Conservation (phyloP, 345 rosid genomes). For the Acer yangbiense region DNA sequence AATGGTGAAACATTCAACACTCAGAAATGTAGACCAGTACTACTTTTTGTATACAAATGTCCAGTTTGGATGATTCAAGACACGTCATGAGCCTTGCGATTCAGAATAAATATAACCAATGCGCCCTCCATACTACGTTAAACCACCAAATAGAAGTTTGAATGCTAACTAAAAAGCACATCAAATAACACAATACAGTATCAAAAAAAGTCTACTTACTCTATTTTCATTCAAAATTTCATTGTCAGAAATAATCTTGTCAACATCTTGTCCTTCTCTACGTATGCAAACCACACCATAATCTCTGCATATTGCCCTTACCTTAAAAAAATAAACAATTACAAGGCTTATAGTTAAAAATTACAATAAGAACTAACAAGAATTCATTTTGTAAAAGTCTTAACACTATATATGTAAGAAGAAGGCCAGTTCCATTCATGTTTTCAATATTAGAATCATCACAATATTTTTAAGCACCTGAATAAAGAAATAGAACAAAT, state of each 20-base stretch:
- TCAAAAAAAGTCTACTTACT: conserved; percentile 34
- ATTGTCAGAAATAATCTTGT: conserved; percentile 53
- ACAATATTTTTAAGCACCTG: neutral
- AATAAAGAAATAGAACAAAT: neutral
- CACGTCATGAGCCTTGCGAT: neutral
- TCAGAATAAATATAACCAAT: neutral
- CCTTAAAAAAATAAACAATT: conserved; percentile 33
- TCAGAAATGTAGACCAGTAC: neutral
- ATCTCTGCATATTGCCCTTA: conserved; percentile 60
- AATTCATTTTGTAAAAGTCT: neutral
- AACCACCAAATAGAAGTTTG: neutral
- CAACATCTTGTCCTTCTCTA: conserved; percentile 77
- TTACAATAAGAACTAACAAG: neutral
- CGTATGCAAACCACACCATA: conserved; percentile 86
- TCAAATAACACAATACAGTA: neutral
- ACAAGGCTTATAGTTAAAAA: no score
- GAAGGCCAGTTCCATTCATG: neutral
- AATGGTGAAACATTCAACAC: conserved; percentile 1
- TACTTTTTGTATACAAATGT: conserved; percentile 1
- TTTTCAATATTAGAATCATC: neutral
- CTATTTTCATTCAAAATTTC: conserved; percentile 48
- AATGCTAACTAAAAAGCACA: neutral
- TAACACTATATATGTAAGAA: neutral
- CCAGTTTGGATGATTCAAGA: neutral
- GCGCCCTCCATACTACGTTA: neutral